Base-by-base conservation (phyloP, 1,139 yeast genomes). In the Magnusiomyces starmeri region DNA sequence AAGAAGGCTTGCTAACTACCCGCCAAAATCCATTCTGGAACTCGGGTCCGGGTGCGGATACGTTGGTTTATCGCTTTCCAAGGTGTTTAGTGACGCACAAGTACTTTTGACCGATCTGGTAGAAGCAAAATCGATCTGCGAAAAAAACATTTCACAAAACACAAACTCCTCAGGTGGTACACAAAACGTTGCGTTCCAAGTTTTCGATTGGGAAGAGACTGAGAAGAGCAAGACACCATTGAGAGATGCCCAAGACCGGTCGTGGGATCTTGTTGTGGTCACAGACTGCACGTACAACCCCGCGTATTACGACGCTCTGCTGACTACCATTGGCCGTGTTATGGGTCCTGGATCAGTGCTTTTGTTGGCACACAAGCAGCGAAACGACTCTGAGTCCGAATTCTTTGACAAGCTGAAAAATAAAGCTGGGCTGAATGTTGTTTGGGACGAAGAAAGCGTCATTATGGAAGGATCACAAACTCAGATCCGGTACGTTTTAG, bases 261-360 rank as follows among this genome's bases (percentile, higher is more conserved):
- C 51, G 14, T 52, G 57, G 56, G 66, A 63, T 50, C 48, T 65
- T 22, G 59, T 65, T 2, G 52, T 65, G 10, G 62, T 63, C 9
- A 62, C 68, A 0, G 69, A 65, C 50, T 65, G 69, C 44, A 65
- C 68, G 0, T 65, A 65, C 51, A 65, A 65, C 46, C 60, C 62
- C 14, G 59, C 56, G 47, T 59, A 60, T 43, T 65, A 64, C 51
- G 64, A 57, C 16, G 52, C 61, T 1, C 46, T 65, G 39, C 51
- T 65, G 22, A 49, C 42, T 2, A 60, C 64, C 12, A 48, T 65
- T 26, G 55, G 53, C 24, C 39, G 49, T 25, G 52, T 55, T 6
- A 54, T 58, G 14, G 22, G 45, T 9, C 29, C 54, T 3, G 50
- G 51, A 8, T 56, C 63, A 2, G 49, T 47, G 14, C 51, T 62